Evolutionary conservation across 768 basidiomycete species (phyloP).

Genomic region (Russula abietina): DNA sequence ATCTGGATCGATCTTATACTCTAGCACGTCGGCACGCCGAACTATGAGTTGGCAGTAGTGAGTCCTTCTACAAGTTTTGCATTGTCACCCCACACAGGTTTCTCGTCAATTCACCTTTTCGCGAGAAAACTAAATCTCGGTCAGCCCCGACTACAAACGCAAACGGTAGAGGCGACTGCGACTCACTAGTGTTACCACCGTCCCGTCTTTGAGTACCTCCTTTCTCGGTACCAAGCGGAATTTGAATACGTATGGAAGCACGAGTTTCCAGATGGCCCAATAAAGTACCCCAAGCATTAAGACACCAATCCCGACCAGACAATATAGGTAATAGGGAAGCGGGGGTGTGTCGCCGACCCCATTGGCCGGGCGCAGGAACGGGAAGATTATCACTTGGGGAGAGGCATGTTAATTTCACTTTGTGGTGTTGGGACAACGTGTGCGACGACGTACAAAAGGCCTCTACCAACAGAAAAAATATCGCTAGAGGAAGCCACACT

Average conservation of each 20-base stretch:
- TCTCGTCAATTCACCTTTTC: slow-evolving; percentile 9
- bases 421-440: neutral
- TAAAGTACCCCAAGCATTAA: slow-evolving; percentile 44
- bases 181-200: slow-evolving; percentile 47
- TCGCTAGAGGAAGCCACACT: slow-evolving; percentile 53
- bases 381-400: slow-evolving; percentile 45
- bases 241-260: slow-evolving; percentile 44
- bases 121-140: slow-evolving; percentile 7
- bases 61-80: neutral
- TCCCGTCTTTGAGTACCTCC: slow-evolving; percentile 46
- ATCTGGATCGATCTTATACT: neutral
- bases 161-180: neutral
- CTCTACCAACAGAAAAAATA: slow-evolving; percentile 49
- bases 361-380: slow-evolving; percentile 50
- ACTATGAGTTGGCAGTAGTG: neutral
- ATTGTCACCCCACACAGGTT: neutral
- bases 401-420: neutral
- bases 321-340: slow-evolving; percentile 55
- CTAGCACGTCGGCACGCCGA: neutral
- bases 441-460: slow-evolving; percentile 40
- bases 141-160: neutral
- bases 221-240: slow-evolving; percentile 46
- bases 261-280: slow-evolving; percentile 50
- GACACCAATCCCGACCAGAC: slow-evolving; percentile 47
- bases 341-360: slow-evolving; percentile 55